Conservation (phyloP, 2,329 filamentous ascomycete species). For the Fusarium pininemorale region DNA sequence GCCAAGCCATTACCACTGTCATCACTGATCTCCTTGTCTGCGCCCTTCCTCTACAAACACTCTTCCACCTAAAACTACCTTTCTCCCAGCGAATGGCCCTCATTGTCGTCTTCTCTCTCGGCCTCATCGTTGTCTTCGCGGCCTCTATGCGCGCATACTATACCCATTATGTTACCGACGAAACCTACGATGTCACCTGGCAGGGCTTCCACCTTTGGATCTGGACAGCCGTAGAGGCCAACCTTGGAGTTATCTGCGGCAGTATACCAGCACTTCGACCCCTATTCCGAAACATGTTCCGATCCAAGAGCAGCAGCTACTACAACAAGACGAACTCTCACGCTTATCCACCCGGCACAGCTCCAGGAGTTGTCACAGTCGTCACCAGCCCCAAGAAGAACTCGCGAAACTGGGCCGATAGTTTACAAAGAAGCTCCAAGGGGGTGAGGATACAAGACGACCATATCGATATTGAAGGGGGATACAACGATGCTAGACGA, state of each 20-base stretch:
- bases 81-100: conserved; percentile 47
- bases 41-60: conserved; percentile 49
- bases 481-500: conserved; percentile 15
- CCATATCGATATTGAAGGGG: conserved; percentile 34
- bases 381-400: conserved; percentile 23
- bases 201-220: conserved; percentile 53
- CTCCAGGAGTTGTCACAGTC: conserved; percentile 24
- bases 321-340: conserved; percentile 35
- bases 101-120: conserved; percentile 50
- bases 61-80: conserved; percentile 47
- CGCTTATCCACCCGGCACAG: conserved; percentile 28
- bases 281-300: conserved; percentile 39
- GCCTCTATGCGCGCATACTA: conserved; percentile 51
- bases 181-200: conserved; percentile 54
- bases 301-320: conserved; percentile 39
- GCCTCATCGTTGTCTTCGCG: conserved; percentile 50
- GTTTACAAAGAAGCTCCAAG: conserved; percentile 31
- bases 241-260: conserved; percentile 54
- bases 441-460: conserved; percentile 39
- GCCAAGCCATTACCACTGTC: conserved; percentile 47
- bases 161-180: conserved; percentile 46
- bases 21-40: conserved; percentile 50
- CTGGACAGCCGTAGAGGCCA: conserved; percentile 54
- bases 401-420: conserved; percentile 32
- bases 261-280: conserved; percentile 49